These are phyloP conservation scores for Chimonanthus salicifolius DNA, from an alignment of 164 flowering plant species.

Conservation along the genomic window DNA sequence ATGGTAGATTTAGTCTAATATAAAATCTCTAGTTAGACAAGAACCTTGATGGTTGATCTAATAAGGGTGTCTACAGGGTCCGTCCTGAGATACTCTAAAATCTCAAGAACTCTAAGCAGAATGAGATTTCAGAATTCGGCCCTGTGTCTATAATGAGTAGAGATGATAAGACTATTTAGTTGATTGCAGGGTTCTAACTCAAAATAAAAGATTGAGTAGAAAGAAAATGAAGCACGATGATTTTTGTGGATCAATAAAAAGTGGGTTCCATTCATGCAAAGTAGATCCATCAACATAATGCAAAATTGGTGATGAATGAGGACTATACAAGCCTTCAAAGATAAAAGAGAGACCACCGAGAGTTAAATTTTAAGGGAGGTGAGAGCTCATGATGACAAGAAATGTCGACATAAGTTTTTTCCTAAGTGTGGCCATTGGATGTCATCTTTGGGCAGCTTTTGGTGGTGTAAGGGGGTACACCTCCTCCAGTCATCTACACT, in stretches of 20 bases:
- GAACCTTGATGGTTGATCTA: not conserved
- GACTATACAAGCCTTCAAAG: not conserved
- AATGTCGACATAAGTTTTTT: constrained; percentile 24
- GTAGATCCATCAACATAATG: not conserved
- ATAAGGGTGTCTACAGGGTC: not conserved
- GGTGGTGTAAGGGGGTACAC: not conserved
- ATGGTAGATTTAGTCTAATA: no score
- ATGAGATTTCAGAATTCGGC: not conserved
- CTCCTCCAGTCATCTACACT: not conserved
- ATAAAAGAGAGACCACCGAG: not conserved
- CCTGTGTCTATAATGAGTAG: not conserved
- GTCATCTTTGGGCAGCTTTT: constrained; percentile 8
- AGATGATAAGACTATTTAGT: not conserved
- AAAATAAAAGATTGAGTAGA: no score
- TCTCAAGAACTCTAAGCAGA: no score
- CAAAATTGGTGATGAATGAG: not conserved
- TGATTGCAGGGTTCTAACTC: not conserved
- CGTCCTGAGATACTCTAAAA: not conserved
- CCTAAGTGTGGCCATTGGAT: constrained; percentile 20
- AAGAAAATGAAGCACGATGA: no score
- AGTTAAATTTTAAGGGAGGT: constrained; percentile 7
- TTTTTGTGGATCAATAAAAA: not conserved
- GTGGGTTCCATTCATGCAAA: not conserved
- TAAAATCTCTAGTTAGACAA: not conserved
- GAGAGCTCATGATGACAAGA: constrained; percentile 10